Base-by-base conservation (phyloP, 179 eudicot genomes). In the Beta lomatogona region DNA sequence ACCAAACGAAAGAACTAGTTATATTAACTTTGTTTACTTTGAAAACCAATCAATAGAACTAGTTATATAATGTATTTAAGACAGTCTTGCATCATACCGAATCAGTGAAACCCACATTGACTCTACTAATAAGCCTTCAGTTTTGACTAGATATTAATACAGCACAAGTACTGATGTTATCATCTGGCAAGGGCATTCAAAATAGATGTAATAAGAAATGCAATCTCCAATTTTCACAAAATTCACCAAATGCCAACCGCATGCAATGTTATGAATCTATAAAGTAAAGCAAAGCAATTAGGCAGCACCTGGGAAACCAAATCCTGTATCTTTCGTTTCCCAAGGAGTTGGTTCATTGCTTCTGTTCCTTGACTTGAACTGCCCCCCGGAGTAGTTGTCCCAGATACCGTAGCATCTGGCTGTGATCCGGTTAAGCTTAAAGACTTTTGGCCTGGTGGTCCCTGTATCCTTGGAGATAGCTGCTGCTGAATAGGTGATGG, bases 291-390 rank as follows among this genome's bases (percentile, higher is more conserved):
- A 64, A 58, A 78, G 22, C 75, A 80, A 70, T 16, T 73, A 75
- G 41, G 63, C 74, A 70, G 80, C 50, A 93, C 98, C 98, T 95
- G 98, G 45, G 98, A 88, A 73, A 93, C 98, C 89, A 95, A 81
- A 88, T 92, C 98, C 76, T 93, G 98, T 75, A 95, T 94, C 87
- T 90, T 94, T 85, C 97, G 87, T 88, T 95, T 95, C 76, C 98
- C 95, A 80, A 90, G 92, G 25, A 94, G 81, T 84, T 96, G 98
- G 83, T 95, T 95, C 86, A 89, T 95, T 71, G 97, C 94, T 86
- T 91, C 98, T 21, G 93, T 91, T 83, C 98, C 98, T 79, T 90
- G 98, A 84, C 94, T 95, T 48, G 98, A 95, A 85, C 98, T 93
- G 10, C 98, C 96, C 53, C 97, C 98, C 4, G 93, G 93, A 52